phyloP scores from a whole-genome alignment of 345 rosid species.

The Geranium brycei region DNA sequence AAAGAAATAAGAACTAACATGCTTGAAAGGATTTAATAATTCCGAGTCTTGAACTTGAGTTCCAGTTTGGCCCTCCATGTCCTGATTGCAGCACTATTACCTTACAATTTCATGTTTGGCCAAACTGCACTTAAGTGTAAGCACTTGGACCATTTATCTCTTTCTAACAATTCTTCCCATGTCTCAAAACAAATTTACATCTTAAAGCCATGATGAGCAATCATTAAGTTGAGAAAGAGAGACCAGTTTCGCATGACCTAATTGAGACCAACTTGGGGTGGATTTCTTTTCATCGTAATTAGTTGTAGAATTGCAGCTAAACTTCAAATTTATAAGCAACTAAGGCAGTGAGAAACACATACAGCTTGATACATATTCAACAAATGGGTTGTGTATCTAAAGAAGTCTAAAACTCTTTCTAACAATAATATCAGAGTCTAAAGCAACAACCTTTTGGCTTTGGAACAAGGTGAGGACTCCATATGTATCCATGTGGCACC shows the following conservation, averaged over 20 bases:
- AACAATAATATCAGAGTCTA: background rate
- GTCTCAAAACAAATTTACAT: background rate
- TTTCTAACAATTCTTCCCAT: background rate
- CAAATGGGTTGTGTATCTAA: background rate
- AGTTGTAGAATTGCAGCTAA: background rate
- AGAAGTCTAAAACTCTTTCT: background rate
- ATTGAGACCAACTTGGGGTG: background rate
- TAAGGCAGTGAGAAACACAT: background rate
- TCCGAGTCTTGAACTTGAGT: background rate
- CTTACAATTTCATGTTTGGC: background rate
- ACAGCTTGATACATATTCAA: background rate
- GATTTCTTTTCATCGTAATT: background rate
- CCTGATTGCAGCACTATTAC: background rate
- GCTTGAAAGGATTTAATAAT: background rate
- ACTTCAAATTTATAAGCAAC: background rate
- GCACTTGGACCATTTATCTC: background rate
- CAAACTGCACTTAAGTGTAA: background rate
- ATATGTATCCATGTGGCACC: slow-evolving; percentile 95
- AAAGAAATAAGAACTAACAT: background rate
- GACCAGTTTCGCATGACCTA: background rate
- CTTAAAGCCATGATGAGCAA: background rate
- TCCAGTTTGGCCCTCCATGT: background rate
- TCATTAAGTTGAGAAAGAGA: background rate
- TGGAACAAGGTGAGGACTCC: slow-evolving; percentile 99
- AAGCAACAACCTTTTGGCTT: slow-evolving; percentile 78